Percentiles rank a stretch among this genome's conserved stretches.
Conservation (phyloP, 2,329 filamentous ascomycete genomes). For the Phoma sp. region DNA sequence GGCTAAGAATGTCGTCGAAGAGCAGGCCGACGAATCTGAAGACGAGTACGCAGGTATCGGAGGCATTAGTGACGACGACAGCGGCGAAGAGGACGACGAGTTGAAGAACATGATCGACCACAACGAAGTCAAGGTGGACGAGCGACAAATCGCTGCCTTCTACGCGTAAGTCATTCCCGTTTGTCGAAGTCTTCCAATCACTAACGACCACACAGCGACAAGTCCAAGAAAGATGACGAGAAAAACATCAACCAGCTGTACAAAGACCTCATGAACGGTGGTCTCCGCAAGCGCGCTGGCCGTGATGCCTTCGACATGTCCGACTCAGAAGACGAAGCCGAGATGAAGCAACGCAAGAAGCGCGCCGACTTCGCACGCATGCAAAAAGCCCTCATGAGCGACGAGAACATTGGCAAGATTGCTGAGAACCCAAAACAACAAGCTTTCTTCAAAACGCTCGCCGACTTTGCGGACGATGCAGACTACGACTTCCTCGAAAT, state of each 20-base stretch:
- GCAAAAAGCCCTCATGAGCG: constrained; percentile 84
- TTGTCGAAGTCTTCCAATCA: constrained; percentile 13
- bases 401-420: constrained; percentile 90
- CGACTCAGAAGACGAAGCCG: constrained; percentile 87
- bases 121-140: constrained; percentile 76
- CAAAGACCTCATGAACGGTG: constrained; percentile 89
- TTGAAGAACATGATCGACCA: constrained; percentile 90
- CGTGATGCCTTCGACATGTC: constrained; percentile 74
- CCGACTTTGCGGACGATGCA: constrained; percentile 75
- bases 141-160: constrained; percentile 81
- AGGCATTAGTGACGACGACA: constrained; percentile 86
- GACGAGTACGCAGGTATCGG: constrained; percentile 97
- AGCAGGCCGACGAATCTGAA: constrained; percentile 95
- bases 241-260: constrained; percentile 89
- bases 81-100: constrained; percentile 74
- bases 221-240: constrained; percentile 80
- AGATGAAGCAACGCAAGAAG: constrained; percentile 79
- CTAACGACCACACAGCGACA: constrained; percentile 65
- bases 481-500: constrained; percentile 77
- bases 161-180: constrained; percentile 72
- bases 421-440: constrained; percentile 86
- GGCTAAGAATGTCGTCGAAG: constrained; percentile 83
- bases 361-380: constrained; percentile 88
- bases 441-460: constrained; percentile 88
- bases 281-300: constrained; percentile 78